These are phyloP conservation scores for Aspergillus sparsus DNA, from an alignment of 495 filamentous ascomycete genomes.

Conservation along the genomic window DNA sequence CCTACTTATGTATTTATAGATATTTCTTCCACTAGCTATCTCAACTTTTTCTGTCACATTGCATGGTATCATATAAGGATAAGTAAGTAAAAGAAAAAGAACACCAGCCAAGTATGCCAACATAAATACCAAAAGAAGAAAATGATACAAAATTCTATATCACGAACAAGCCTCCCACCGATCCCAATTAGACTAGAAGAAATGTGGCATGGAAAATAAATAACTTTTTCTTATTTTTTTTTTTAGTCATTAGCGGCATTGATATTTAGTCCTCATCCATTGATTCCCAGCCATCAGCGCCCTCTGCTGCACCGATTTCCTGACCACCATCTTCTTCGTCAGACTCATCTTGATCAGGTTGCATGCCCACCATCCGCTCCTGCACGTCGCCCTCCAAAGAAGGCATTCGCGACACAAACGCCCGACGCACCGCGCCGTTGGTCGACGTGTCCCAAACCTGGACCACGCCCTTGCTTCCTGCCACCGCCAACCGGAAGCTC, in stretches of 20 bases:
- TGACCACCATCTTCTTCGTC: slow-evolving; percentile 58
- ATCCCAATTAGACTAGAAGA: too few relatives aligned
- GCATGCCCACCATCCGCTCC: slow-evolving; percentile 75
- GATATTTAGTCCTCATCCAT: slow-evolving; percentile 76
- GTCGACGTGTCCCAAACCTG: slow-evolving; percentile 97
- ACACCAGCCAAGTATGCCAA: neutral
- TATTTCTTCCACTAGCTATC: slow-evolving; percentile 3
- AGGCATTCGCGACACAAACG: slow-evolving; percentile 74
- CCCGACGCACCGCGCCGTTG: slow-evolving; percentile 82
- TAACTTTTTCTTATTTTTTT: neutral
- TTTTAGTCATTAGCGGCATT: neutral
- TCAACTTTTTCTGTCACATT: slow-evolving; percentile 12
- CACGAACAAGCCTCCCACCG: too few relatives aligned
- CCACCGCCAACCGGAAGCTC: slow-evolving; percentile 86
- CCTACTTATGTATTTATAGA: neutral
- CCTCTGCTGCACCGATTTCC: slow-evolving; percentile 52
- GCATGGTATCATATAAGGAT: neutral
- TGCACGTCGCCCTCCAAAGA: slow-evolving; percentile 60
- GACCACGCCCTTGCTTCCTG: slow-evolving; percentile 90
- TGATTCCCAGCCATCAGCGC: slow-evolving; percentile 72
- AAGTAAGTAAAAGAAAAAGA: neutral
- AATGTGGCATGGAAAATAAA: neutral
- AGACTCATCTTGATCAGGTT: slow-evolving; percentile 63
- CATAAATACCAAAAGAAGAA: too few relatives aligned
- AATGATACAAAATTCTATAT: slow-evolving; percentile 1